phyloP scores from a whole-genome alignment of 2,329 filamentous ascomycete species.

The Fusarium begoniae region DNA sequence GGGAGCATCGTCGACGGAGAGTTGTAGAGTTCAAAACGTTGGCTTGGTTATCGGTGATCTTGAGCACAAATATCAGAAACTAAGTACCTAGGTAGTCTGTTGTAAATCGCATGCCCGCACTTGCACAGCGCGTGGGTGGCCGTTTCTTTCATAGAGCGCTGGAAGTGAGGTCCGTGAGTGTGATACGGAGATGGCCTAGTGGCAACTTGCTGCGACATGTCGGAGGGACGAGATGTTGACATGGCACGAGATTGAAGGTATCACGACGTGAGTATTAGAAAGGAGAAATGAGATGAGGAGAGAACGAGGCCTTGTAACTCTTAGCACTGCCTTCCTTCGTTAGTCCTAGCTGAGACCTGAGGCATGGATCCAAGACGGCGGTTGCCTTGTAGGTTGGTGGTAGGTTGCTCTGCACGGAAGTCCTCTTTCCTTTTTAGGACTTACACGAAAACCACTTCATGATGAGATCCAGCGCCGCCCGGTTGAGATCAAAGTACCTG shows the following conservation, averaged over 20 bases:
- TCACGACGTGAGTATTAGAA: neutral
- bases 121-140: neutral
- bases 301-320: neutral
- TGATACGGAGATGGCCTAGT: slow-evolving; percentile 18
- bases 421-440: slow-evolving; percentile 40
- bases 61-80: neutral
- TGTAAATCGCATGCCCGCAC: neutral
- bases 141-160: neutral
- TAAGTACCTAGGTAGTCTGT: neutral
- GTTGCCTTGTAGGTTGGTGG: slow-evolving; percentile 2
- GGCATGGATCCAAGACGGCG: slow-evolving; percentile 21
- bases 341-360: slow-evolving; percentile 40
- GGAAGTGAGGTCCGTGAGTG: slow-evolving; percentile 13
- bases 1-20: slow-evolving; percentile 16
- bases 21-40: neutral
- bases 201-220: slow-evolving; percentile 9
- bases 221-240: neutral
- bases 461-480: neutral
- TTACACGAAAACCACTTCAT: slow-evolving; percentile 10
- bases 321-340: slow-evolving; percentile 9
- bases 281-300: neutral
- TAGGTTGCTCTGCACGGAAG: slow-evolving; percentile 23
- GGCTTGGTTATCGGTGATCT: neutral
- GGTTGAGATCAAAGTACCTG: neutral
- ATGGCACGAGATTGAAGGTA: neutral